phyloP scores from a whole-genome alignment of 1,139 yeast species.

The Yamadazyma atmosphaerica region DNA sequence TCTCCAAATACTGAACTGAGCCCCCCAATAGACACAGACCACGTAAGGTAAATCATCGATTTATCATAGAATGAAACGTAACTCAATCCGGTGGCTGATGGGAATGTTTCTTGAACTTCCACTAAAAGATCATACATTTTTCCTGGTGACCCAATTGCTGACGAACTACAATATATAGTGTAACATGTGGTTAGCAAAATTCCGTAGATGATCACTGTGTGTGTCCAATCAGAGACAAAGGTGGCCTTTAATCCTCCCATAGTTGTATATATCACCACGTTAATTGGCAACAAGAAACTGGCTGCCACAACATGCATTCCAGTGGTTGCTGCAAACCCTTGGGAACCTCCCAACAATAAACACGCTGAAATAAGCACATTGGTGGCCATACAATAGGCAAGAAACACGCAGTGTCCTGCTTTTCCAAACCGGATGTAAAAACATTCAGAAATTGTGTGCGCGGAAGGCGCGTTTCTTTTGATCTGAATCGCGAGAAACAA shows the following conservation, averaged over 20 bases:
- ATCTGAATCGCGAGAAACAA: slow-evolving; percentile 75
- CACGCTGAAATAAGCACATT: slow-evolving; percentile 18
- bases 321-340: slow-evolving; percentile 18
- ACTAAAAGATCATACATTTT: slow-evolving; percentile 46
- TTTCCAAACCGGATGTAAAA: slow-evolving; percentile 70
- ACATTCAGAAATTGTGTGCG: slow-evolving; percentile 75
- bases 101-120: slow-evolving; percentile 14
- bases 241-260: slow-evolving; percentile 50
- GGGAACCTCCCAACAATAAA: slow-evolving; percentile 19
- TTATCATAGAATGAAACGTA: slow-evolving; percentile 15
- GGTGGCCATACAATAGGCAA: slow-evolving; percentile 17
- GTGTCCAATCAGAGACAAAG: slow-evolving; percentile 47
- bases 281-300: slow-evolving; percentile 46
- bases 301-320: slow-evolving; percentile 21
- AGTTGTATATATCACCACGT: slow-evolving; percentile 48
- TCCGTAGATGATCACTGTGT: slow-evolving; percentile 38
- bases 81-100: slow-evolving; percentile 16
- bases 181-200: slow-evolving; percentile 37
- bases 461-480: slow-evolving; percentile 70
- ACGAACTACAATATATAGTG: slow-evolving; percentile 37
- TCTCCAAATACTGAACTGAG: slow-evolving; percentile 40
- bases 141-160: slow-evolving; percentile 46
- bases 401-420: slow-evolving; percentile 19
- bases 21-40: slow-evolving; percentile 32
- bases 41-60: slow-evolving; percentile 19